Evolutionary conservation across 257 asterid species (phyloP), one percentile per base, ranked within the genome.

Genomic region (Misopates orontium): DNA sequence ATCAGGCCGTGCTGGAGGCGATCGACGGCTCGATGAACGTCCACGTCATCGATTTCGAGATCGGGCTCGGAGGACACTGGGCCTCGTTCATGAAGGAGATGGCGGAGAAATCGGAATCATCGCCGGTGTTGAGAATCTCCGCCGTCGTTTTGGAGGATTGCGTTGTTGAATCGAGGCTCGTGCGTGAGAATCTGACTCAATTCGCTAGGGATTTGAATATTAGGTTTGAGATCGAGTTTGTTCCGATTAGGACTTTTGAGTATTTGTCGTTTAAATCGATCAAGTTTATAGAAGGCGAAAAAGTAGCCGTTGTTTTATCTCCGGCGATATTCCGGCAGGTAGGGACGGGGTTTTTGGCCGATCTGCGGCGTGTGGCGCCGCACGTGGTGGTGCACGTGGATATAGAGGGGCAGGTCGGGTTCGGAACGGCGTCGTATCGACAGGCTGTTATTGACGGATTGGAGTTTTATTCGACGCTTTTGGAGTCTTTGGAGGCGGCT

Each of bases 341-440:
- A 8, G 99, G 96, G 2, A 24, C 83, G 8, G 89, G 87, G 7
- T 94, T 94, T 73, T 63, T 94, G 56, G 80, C 68, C 62, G 96
- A 88, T 55, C 87, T 94, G 55, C 87, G 97, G 56, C 85, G 84
- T 0, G 39, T 84, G 11, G 66, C 84, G 8, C 96, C 97, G 14
- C 84, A 90, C 64, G 89, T 90, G 83, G 99, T 90, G 80, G 96
- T 94, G 73, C 89, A 86, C 76, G 89, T 88, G 78, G 96, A 88
- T 70, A 72, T 67, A 25, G 98, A 92, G 56, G 96, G 91, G 57
- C 73, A 76, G 50, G 66, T 78, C 70, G 91, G 88, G 39, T 73
- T 77, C 18, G 88, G 89, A 4, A 70, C 84, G 59, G n/a, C 85
- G 64, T 75, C 97, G 57, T 90, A 84, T 21, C 80, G 95, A 54